These are phyloP conservation scores for Crithidia bombi DNA, from an alignment of 208 protist genomes.

Conservation along the genomic window DNA sequence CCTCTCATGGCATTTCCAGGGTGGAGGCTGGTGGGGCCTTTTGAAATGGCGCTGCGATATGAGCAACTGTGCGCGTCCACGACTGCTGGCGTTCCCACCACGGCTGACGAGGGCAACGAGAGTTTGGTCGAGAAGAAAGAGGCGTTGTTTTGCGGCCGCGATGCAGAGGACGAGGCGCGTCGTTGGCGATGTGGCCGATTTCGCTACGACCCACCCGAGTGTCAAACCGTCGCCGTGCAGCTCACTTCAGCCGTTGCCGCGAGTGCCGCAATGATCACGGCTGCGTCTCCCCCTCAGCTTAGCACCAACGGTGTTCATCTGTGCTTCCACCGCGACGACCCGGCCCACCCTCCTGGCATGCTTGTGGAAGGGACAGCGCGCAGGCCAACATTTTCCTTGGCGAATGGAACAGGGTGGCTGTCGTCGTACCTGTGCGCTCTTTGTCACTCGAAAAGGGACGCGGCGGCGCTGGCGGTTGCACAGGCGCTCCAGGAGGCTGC, in stretches of 20 bases:
- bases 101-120: not conserved
- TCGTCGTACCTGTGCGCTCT: constrained; percentile 11
- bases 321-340: constrained; percentile 46
- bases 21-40: constrained; percentile 43
- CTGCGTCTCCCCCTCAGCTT: not conserved
- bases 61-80: not conserved
- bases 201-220: constrained; percentile 51
- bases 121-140: not conserved
- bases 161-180: constrained; percentile 10
- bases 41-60: constrained; percentile 35
- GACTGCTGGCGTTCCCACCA: not conserved
- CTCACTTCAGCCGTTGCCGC: too few species aligned
- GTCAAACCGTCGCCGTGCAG: constrained; percentile 37
- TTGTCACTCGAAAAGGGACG: constrained; percentile 3
- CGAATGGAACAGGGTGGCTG: constrained; percentile 5
- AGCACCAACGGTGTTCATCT: constrained; percentile 14
- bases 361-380: constrained; percentile 14
- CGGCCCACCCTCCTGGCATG: constrained; percentile 9
- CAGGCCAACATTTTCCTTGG: not conserved
- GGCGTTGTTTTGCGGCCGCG: not conserved
- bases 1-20: constrained; percentile 39
- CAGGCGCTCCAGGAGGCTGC: not conserved
- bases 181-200: constrained; percentile 43
- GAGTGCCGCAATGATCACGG: not conserved
- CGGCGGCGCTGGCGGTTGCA: not conserved